Conservation (phyloP, 768 basidiomycete genomes). For the Strobilomyces echinocephalus region DNA sequence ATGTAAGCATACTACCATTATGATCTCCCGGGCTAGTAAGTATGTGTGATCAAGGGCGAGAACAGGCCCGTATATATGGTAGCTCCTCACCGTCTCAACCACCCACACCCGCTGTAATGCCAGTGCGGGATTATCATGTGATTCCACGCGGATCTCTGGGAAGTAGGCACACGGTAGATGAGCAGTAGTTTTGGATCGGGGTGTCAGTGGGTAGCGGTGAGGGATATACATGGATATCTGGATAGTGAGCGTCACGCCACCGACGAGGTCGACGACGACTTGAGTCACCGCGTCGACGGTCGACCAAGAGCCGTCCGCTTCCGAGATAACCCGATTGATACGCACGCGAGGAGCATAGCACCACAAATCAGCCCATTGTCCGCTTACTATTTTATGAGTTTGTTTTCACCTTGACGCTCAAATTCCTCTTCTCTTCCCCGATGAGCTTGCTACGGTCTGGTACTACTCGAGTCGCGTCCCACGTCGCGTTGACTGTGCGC, state of each 20-base stretch:
- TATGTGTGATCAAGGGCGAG: no score
- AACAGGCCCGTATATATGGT: no score
- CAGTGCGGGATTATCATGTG: slow-evolving; percentile 25
- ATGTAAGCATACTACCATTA: slow-evolving; percentile 2
- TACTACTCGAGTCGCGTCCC: neutral
- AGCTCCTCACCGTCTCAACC: no score
- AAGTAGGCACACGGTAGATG: slow-evolving; percentile 34
- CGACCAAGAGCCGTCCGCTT: neutral
- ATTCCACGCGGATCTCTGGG: slow-evolving; percentile 31
- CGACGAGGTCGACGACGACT: neutral
- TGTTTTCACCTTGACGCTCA: neutral
- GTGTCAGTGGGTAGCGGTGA: no score
- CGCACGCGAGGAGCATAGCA: neutral
- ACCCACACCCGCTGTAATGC: slow-evolving; percentile 26
- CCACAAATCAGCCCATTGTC: neutral
- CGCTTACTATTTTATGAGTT: neutral
- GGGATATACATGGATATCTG: no score
- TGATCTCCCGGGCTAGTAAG: no score
- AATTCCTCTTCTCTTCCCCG: neutral
- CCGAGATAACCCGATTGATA: slow-evolving; percentile 15
- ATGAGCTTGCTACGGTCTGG: slow-evolving; percentile 17
- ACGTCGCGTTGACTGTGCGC: slow-evolving; percentile 18
- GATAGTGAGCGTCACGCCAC: slow-evolving; percentile 7
- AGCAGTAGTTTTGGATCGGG: slow-evolving; percentile 31
- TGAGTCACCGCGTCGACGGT: neutral